phyloP scores from a whole-genome alignment of 768 basidiomycete species.

The Termitomyces sp. region DNA sequence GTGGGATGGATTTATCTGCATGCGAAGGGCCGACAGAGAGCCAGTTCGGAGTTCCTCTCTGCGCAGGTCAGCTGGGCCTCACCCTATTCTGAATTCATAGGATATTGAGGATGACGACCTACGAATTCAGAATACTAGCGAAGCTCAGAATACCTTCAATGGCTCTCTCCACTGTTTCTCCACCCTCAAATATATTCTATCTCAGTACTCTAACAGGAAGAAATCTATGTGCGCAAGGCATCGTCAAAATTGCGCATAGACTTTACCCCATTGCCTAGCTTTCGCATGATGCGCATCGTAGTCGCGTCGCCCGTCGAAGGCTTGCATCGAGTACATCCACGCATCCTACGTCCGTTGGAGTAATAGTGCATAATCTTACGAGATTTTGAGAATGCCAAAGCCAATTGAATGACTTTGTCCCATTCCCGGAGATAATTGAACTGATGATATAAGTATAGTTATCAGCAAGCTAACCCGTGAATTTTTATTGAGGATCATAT shows the following conservation, averaged over 20 bases:
- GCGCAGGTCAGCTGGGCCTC: background rate
- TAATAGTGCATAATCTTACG: background rate
- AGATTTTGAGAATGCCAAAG: background rate
- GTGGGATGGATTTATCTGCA: too few species aligned
- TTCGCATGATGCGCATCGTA: background rate
- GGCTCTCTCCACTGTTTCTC: background rate
- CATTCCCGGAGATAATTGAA: slow-evolving; percentile 2
- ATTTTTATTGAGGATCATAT: too few species aligned
- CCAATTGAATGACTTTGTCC: background rate
- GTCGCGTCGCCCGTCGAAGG: background rate
- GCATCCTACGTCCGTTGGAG: rapidly evolving
- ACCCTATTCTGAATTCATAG: too few species aligned
- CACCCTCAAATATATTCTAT: background rate
- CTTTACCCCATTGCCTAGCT: background rate
- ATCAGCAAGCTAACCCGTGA: background rate
- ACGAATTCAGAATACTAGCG: background rate
- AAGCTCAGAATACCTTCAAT: slow-evolving; percentile 3
- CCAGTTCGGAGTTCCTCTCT: too few species aligned
- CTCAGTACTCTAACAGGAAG: background rate
- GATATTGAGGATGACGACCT: too few species aligned
- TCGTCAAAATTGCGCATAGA: background rate
- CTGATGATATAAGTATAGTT: background rate
- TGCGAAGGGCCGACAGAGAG: background rate
- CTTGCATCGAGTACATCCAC: background rate
- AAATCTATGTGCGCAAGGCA: background rate